Conservation (phyloP, 2,329 filamentous ascomycete genomes). For the Botrytis elliptica region DNA sequence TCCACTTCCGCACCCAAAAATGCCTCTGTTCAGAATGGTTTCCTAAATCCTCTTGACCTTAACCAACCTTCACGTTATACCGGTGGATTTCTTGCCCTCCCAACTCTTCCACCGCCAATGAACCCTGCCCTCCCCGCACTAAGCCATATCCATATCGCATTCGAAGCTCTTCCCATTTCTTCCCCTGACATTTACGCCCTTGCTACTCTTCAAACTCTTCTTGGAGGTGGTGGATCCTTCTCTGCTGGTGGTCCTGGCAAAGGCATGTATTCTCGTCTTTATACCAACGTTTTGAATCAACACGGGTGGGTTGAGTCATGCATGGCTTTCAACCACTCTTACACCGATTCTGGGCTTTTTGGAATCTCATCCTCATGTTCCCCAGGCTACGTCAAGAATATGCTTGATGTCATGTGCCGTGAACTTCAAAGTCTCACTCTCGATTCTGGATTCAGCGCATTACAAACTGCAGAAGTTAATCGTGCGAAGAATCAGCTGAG, state of each 20-base stretch:
- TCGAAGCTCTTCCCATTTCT: constrained; percentile 88
- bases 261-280: constrained; percentile 97
- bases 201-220: constrained; percentile 89
- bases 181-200: constrained; percentile 95
- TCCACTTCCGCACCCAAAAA: constrained; percentile 69
- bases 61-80: constrained; percentile 77
- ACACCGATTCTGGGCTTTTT: constrained; percentile 93
- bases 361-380: constrained; percentile 87
- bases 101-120: constrained; percentile 71
- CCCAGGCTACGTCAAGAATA: constrained; percentile 72
- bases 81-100: constrained; percentile 86
- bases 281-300: constrained; percentile 97
- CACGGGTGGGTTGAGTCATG: constrained; percentile 97
- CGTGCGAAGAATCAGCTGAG: constrained; percentile 97
- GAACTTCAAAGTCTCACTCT: constrained; percentile 78
- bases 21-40: constrained; percentile 52
- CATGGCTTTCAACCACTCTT: constrained; percentile 94
- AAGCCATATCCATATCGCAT: constrained; percentile 92
- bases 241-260: constrained; percentile 95
- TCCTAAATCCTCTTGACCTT: constrained; percentile 46
- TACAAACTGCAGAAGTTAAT: constrained; percentile 76
- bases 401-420: constrained; percentile 94
- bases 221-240: constrained; percentile 94
- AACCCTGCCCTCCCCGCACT: constrained; percentile 78
- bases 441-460: constrained; percentile 68